Evolutionary conservation across 2,329 filamentous ascomycete species (phyloP).

Genomic region (Alternaria rosae): DNA sequence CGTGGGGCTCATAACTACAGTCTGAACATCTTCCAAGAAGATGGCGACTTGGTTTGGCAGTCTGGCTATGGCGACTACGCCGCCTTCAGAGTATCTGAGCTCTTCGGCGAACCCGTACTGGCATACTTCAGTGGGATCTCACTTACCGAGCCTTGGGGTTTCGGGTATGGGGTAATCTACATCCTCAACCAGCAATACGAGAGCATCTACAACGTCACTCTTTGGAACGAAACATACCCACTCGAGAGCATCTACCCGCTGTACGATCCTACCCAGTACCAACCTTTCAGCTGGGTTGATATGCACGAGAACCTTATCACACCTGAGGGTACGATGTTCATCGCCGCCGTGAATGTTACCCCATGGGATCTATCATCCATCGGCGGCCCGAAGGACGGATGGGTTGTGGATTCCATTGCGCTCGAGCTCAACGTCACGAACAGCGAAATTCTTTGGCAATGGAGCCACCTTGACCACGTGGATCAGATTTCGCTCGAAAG

Average conservation of each 20-base stretch:
- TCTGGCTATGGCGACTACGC: slow-evolving; percentile 4
- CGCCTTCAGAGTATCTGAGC: neutral
- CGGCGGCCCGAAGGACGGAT: slow-evolving; percentile 1
- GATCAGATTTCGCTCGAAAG: neutral
- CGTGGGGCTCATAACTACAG: slow-evolving; percentile 12
- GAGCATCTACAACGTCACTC: slow-evolving; percentile 5
- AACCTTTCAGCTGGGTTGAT: slow-evolving; percentile 14
- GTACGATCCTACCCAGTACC: slow-evolving; percentile 12
- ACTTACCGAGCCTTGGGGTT: slow-evolving; percentile 1
- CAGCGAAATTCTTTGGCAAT: slow-evolving; percentile 16
- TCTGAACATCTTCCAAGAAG: slow-evolving; percentile 10
- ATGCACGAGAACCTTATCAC: slow-evolving; percentile 20
- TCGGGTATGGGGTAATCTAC: slow-evolving; percentile 1
- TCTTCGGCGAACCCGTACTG: slow-evolving; percentile 3
- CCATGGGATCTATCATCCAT: slow-evolving; percentile 15
- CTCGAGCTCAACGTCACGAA: slow-evolving; percentile 13
- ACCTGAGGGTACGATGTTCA: slow-evolving; percentile 11
- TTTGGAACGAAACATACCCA: slow-evolving; percentile 1
- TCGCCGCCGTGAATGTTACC: slow-evolving; percentile 13
- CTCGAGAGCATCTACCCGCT: slow-evolving; percentile 7
- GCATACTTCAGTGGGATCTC: neutral
- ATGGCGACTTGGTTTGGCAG: slow-evolving; percentile 1
- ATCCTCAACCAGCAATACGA: slow-evolving; percentile 6
- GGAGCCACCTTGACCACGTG: slow-evolving; percentile 18
- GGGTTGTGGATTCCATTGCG: slow-evolving; percentile 1